phyloP scores from a whole-genome alignment of 352 stramenopile genomes.

The Phytophthora fragariaefolia region DNA sequence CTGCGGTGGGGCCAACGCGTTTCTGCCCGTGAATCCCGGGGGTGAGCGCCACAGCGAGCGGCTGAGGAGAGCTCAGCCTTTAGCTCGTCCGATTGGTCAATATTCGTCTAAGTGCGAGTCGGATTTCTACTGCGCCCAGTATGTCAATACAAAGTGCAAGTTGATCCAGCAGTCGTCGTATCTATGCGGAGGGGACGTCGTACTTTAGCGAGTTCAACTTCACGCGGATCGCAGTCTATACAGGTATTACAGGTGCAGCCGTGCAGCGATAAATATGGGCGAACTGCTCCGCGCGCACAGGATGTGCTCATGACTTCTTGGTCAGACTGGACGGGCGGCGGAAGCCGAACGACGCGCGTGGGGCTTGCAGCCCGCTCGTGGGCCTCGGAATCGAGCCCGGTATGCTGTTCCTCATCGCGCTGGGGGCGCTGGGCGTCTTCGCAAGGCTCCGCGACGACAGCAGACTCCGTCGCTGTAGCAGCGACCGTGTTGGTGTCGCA shows the following conservation, averaged over 20 bases:
- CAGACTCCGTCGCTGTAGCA: constrained; percentile 21
- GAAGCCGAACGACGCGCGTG: constrained; percentile 38
- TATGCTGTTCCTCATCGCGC: constrained; percentile 13
- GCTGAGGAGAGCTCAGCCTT: not conserved
- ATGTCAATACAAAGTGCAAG: not conserved
- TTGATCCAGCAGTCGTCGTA: too few species aligned
- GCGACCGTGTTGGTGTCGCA: constrained; percentile 5
- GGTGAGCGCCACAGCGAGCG: not conserved
- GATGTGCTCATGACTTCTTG: constrained; percentile 2
- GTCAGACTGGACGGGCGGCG: constrained; percentile 11
- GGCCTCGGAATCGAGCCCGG: constrained; percentile 13
- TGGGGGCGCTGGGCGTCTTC: not conserved
- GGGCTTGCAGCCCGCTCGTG: constrained; percentile 22
- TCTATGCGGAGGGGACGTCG: too few species aligned
- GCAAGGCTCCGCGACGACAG: constrained; percentile 9
- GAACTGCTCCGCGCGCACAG: too few species aligned
- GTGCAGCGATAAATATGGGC: constrained; percentile 1
- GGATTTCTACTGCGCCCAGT: too few species aligned
- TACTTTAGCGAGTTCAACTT: too few species aligned
- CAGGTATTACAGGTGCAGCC: too few species aligned
- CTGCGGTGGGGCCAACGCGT: constrained; percentile 7
- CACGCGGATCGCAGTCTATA: too few species aligned
- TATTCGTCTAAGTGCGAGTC: too few species aligned
- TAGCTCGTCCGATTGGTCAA: too few species aligned
- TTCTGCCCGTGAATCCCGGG: constrained; percentile 17